Conservation (phyloP, 129 eudicot genomes). For the Helianthus tuberosus region DNA sequence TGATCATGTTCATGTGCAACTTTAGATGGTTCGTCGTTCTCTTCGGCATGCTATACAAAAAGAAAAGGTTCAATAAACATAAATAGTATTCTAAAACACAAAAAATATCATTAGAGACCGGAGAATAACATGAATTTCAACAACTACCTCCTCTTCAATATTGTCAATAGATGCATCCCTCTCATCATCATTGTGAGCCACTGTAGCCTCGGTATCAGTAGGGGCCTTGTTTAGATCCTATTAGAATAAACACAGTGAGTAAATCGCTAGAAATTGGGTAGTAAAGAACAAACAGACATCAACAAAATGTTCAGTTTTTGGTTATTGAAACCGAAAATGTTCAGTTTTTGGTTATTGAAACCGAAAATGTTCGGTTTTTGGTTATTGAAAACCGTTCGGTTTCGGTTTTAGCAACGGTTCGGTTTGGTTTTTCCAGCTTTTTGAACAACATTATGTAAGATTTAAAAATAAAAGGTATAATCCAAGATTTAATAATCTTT, state of each 20-base stretch:
- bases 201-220: slow-evolving; percentile 35
- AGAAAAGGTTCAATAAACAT: slow-evolving; percentile 14
- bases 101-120: slow-evolving; percentile 7
- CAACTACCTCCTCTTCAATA: slow-evolving; percentile 44
- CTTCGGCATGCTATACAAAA: slow-evolving; percentile 40
- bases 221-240: slow-evolving; percentile 52
- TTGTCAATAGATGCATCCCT: slow-evolving; percentile 37
- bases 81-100: slow-evolving; percentile 3
- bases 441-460: no score
- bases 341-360: no score
- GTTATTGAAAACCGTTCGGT: no score
- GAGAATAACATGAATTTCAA: slow-evolving; percentile 14
- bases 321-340: no score
- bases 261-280: slow-evolving; percentile 1
- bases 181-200: slow-evolving; percentile 35
- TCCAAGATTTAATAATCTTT: no score
- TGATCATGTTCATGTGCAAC: slow-evolving; percentile 40
- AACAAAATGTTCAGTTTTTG: not conserved
- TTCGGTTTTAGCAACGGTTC: no score
- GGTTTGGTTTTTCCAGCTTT: no score
- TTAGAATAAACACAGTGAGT: slow-evolving; percentile 14
- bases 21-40: slow-evolving; percentile 41
- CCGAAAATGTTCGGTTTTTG: no score
- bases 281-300: slow-evolving; percentile 16
- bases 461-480: no score